These are phyloP conservation scores for Globisporangium iwayamae DNA, from an alignment of 352 stramenopile species.

Conservation along the genomic window DNA sequence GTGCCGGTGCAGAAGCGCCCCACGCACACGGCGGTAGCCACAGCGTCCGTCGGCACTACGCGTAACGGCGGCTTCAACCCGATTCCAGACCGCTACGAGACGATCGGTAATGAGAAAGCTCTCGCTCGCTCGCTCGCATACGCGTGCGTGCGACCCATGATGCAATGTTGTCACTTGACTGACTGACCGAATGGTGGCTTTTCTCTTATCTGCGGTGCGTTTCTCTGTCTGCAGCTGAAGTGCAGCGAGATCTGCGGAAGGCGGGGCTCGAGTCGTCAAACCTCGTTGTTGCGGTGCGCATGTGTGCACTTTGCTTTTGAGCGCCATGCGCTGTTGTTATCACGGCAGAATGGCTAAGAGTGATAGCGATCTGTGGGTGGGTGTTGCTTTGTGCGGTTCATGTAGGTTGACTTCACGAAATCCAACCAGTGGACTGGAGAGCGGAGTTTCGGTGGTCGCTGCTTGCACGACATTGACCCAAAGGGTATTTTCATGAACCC, in stretches of 20 bases:
- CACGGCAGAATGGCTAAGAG: background rate
- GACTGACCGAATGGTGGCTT: background rate
- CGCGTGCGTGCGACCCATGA: background rate
- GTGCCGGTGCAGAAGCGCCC: slow-evolving; percentile 1
- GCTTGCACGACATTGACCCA: slow-evolving; percentile 57
- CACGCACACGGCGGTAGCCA: background rate
- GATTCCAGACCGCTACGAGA: slow-evolving; percentile 44
- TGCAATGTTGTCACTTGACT: background rate
- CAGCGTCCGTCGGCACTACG: background rate
- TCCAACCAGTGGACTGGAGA: slow-evolving; percentile 68
- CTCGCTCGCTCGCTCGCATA: background rate
- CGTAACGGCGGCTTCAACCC: slow-evolving; percentile 20
- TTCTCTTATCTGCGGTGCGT: background rate
- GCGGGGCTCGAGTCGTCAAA: slow-evolving; percentile 63
- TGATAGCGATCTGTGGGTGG: background rate
- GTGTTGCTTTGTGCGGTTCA: slow-evolving; percentile 1
- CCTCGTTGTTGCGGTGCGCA: slow-evolving; percentile 47
- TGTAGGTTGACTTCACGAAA: slow-evolving; percentile 68
- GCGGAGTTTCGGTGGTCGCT: slow-evolving; percentile 53
- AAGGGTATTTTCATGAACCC: slow-evolving; percentile 40
- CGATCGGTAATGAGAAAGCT: slow-evolving; percentile 22
- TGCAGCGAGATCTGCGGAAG: slow-evolving; percentile 24
- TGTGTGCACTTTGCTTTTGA: background rate
- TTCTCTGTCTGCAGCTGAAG: slow-evolving; percentile 18
- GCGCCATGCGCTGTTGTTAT: background rate